Evolutionary conservation across 164 flowering plant species (phyloP).

Genomic region (Echeveria elegans): DNA sequence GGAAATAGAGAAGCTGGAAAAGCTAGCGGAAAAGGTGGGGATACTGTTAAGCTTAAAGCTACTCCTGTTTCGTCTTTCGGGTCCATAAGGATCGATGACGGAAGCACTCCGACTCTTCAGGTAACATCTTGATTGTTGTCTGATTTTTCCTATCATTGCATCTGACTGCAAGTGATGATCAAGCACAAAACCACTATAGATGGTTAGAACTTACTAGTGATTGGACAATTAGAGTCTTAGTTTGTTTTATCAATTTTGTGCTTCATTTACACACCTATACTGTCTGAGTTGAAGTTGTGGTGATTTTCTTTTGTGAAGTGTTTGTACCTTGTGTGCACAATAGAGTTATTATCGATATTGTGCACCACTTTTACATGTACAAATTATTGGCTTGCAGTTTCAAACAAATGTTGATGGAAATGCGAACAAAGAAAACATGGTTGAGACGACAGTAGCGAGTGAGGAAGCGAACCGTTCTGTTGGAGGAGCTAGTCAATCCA

Average conservation of each 20-base stretch:
- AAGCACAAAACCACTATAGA: neutral
- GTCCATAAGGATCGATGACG: neutral
- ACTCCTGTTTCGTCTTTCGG: neutral
- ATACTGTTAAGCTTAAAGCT: neutral
- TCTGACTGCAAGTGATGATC: neutral
- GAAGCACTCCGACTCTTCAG: neutral
- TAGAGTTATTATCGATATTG: neutral
- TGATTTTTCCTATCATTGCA: neutral
- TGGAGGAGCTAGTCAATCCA: conserved; percentile 16
- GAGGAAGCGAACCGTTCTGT: conserved; percentile 48
- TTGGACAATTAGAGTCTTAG: neutral
- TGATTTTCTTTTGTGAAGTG: neutral
- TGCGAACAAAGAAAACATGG: conserved; percentile 13
- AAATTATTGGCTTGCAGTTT: conserved; percentile 15
- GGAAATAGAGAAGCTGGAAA: conserved; percentile 1
- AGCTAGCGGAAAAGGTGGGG: neutral
- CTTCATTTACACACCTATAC: neutral
- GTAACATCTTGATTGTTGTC: neutral
- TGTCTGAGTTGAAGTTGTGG: neutral
- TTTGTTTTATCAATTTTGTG: neutral
- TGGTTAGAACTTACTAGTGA: neutral
- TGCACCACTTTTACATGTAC: neutral
- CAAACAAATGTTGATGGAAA: conserved; percentile 12
- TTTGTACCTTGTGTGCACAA: neutral
- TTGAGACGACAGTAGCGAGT: conserved; percentile 23